phyloP scores from a whole-genome alignment of 2,329 filamentous ascomycete genomes.

The Lachnellula hyalina region DNA sequence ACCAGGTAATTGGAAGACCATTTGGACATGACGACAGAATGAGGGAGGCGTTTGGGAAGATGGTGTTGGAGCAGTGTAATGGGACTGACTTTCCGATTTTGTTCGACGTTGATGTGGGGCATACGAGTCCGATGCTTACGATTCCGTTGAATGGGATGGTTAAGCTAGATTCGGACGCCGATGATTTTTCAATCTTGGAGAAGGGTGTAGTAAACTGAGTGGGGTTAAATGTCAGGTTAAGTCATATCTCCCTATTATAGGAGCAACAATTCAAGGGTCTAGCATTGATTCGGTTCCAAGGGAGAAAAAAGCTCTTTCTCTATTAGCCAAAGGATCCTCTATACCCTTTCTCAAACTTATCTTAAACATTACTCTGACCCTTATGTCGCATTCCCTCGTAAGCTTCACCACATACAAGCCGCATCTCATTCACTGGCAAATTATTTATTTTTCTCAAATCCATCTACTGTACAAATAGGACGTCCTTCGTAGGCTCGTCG shows the following conservation, averaged over 20 bases:
- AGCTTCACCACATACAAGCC: slow-evolving; percentile 5
- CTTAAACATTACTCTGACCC: slow-evolving; percentile 9
- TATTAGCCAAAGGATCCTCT: neutral
- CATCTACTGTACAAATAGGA: too few species aligned
- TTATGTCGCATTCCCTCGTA: slow-evolving; percentile 9
- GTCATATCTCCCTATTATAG: too few species aligned
- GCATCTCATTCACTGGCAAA: slow-evolving; percentile 16
- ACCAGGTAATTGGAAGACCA: slow-evolving; percentile 9
- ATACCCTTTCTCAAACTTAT: slow-evolving; percentile 3
- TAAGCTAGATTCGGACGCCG: slow-evolving; percentile 8
- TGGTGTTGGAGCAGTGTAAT: slow-evolving; percentile 8
- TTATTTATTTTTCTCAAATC: neutral
- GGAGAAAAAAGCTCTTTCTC: neutral
- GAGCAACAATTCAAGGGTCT: neutral
- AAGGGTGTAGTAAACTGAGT: neutral
- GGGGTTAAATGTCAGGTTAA: neutral
- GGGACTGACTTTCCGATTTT: slow-evolving; percentile 10
- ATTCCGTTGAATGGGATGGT: slow-evolving; percentile 12
- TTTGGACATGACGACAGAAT: slow-evolving; percentile 7
- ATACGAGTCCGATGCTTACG: slow-evolving; percentile 19
- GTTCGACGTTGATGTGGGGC: slow-evolving; percentile 16
- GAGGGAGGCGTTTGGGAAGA: slow-evolving; percentile 2
- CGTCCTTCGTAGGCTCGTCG: too few species aligned
- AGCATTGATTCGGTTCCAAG: neutral
- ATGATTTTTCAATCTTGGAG: slow-evolving; percentile 1